Percentiles rank a stretch among this genome's conserved stretches.
phyloP scores from a whole-genome alignment of 495 filamentous ascomycete genomes.

The Penicillium pancosmium region DNA sequence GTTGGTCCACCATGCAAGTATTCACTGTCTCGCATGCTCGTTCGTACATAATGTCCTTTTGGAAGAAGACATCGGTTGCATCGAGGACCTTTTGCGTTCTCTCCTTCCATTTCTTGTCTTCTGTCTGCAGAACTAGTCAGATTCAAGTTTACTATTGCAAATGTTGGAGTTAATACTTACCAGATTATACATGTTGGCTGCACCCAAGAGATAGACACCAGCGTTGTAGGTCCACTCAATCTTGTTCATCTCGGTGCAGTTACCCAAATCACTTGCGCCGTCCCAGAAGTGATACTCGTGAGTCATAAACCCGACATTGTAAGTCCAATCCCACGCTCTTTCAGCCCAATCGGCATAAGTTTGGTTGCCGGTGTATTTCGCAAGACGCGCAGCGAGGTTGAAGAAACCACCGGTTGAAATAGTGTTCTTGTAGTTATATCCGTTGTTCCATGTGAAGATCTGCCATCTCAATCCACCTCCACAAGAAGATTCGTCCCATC shows the following conservation, averaged over 20 bases:
- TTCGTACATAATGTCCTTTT: constrained; percentile 60
- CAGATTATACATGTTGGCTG: constrained; percentile 44
- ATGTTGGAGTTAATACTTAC: constrained; percentile 20
- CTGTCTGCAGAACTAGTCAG: constrained; percentile 22
- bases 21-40: constrained; percentile 55
- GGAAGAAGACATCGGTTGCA: constrained; percentile 57
- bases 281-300: constrained; percentile 64
- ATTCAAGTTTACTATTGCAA: neutral
- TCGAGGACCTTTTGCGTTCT: constrained; percentile 63
- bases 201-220: constrained; percentile 41
- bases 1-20: constrained; percentile 72
- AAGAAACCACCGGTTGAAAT: constrained; percentile 83
- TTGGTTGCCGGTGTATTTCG: constrained; percentile 72
- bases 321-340: constrained; percentile 74
- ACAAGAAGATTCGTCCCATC: constrained; percentile 73
- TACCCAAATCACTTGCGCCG: constrained; percentile 55
- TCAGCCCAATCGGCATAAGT: constrained; percentile 80
- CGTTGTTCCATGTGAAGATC: constrained; percentile 77
- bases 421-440: constrained; percentile 81
- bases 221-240: constrained; percentile 47
- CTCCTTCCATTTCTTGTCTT: constrained; percentile 55
- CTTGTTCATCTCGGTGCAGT: constrained; percentile 39
- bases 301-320: constrained; percentile 62
- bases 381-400: constrained; percentile 75
- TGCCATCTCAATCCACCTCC: constrained; percentile 81